phyloP scores from a whole-genome alignment of 2,329 filamentous ascomycete species.

The Shiraia sp. region DNA sequence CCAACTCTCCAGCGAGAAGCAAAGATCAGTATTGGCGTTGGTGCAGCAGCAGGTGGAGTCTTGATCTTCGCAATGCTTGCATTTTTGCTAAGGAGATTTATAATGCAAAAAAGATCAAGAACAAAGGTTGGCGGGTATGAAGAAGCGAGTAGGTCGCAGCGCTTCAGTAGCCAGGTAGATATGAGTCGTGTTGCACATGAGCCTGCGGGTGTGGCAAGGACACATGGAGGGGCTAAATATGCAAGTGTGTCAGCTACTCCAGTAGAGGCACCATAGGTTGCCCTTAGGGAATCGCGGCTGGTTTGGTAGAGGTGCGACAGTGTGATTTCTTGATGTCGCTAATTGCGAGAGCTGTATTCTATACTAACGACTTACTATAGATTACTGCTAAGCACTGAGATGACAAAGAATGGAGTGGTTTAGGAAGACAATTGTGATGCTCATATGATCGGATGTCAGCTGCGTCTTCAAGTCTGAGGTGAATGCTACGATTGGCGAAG shows the following conservation, averaged over 20 bases:
- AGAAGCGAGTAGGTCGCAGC: constrained; percentile 4
- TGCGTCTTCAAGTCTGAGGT: too few relatives aligned
- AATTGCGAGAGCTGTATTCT: too few relatives aligned
- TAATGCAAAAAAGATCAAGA: constrained; percentile 4
- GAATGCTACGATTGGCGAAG: too few relatives aligned
- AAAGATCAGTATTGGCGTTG: constrained; percentile 29
- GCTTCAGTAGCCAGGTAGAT: constrained; percentile 12
- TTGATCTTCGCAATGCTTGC: constrained; percentile 9
- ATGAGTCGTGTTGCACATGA: constrained; percentile 17
- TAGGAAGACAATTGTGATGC: too few relatives aligned
- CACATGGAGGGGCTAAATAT: constrained; percentile 15
- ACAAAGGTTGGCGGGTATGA: constrained; percentile 4
- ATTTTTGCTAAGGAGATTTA: constrained; percentile 10
- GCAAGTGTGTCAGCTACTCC: constrained; percentile 9
- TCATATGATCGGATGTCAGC: too few relatives aligned
- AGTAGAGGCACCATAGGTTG: background rate
- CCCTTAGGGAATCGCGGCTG: too few relatives aligned
- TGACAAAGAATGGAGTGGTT: too few relatives aligned
- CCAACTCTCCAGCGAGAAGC: constrained; percentile 14
- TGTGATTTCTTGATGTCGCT: too few relatives aligned
- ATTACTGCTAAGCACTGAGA: too few relatives aligned
- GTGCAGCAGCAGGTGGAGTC: constrained; percentile 10
- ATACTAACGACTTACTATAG: too few relatives aligned
- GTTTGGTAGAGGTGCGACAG: too few relatives aligned
- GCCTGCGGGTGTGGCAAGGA: constrained; percentile 8